Base-by-base conservation (phyloP, 2,329 filamentous ascomycete genomes). In the Microsporum ferrugineum region DNA sequence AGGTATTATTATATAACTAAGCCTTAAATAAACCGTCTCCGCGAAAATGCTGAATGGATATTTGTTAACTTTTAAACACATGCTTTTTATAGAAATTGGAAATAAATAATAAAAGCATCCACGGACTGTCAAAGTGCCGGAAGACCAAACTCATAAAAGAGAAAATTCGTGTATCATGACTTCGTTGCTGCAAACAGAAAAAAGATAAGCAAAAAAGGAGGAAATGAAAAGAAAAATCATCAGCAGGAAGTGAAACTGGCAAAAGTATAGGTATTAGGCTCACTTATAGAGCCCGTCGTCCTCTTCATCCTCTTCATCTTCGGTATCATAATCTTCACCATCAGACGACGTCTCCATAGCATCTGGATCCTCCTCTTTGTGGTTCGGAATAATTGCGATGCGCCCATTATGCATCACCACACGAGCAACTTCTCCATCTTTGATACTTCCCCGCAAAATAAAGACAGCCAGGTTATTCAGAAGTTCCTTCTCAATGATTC, bases 401-500 rank as follows among this genome's bases (percentile, higher is more conserved):
- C 89, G 88, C 53, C 89, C 88, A 65, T 90, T 84, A 34, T 87
- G 82, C 63, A 97, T 80, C 53, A 89, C 85, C 29, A 97, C 89
- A 31, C 83, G 80, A 0, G 94, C 94, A 1, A 75, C 77, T 77
- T 99, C 94, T 49, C 91, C 91, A 66, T 99, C 92, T 67, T 82
- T 84, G 72, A 99, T 86, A 60, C 83, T 85, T 65, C 90, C 90
- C 65, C 91, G 84, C 29, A 99, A 81, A 65, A 99, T 95, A 65
- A 97, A 82, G 45, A 99, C 88, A 1, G 94, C 94, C 65, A 99
- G 79, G 57, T 87, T 86, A 76, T 99, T 99, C 69, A 99, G 84
- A 2, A 99, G 90, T 75, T 99, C 94, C 77, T 94, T 94, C 79
- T 99, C 94, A 68, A 99, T 96, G 63, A 99, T 83, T 59, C 94